Evolutionary conservation across 257 asterid species (phyloP).

Genomic region (Oldenlandia corymbosa): DNA sequence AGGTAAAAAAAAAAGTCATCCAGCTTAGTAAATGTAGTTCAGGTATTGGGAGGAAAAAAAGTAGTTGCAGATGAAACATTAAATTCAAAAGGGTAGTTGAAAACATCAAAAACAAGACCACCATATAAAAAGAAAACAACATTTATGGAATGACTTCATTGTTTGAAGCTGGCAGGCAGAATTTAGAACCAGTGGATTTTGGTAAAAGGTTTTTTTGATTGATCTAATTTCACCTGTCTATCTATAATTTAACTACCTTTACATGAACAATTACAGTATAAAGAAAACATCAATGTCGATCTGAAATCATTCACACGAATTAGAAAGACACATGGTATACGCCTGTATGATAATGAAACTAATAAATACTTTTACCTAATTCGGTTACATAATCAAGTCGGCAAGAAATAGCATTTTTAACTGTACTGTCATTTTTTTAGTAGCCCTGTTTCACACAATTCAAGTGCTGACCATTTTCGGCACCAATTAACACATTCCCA

Average conservation of each 20-base stretch:
- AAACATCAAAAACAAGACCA: background rate
- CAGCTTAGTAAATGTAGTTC: no score
- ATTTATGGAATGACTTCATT: conserved; percentile 6
- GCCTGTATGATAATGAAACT: background rate
- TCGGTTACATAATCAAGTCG: no score
- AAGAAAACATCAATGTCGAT: background rate
- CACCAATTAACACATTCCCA: background rate
- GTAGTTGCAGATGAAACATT: background rate
- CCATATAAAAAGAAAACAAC: background rate
- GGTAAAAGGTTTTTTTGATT: background rate
- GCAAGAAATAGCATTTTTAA: background rate
- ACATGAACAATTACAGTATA: background rate
- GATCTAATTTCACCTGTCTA: conserved; percentile 14
- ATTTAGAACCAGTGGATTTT: background rate
- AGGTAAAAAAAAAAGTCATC: background rate
- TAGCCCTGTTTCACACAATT: background rate
- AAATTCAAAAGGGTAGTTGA: conserved; percentile 12
- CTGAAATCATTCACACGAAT: background rate
- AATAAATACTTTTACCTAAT: no score
- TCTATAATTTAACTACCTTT: conserved; percentile 11
- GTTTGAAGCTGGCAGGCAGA: background rate
- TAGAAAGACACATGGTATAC: conserved; percentile 4
- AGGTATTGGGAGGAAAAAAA: no score
- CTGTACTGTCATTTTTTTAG: background rate
- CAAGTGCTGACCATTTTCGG: background rate